Evolutionary conservation across 2,329 filamentous ascomycete species (phyloP).

Genomic region (Pseudogymnoascus destructans): DNA sequence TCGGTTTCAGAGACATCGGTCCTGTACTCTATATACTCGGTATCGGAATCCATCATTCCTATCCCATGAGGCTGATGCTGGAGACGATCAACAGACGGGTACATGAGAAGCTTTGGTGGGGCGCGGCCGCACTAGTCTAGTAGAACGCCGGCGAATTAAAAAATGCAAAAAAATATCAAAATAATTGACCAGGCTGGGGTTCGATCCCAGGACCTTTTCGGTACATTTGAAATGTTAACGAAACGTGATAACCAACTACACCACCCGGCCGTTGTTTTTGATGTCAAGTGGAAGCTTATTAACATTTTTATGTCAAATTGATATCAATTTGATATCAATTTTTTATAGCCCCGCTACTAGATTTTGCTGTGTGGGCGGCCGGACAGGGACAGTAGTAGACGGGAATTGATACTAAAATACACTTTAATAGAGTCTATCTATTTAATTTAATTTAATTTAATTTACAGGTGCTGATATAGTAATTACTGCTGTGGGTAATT

Average conservation of each 20-base stretch:
- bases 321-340: neutral
- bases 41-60: neutral
- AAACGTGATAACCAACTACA: conserved; percentile 4
- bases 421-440: neutral
- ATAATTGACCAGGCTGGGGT: conserved; percentile 5
- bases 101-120: neutral
- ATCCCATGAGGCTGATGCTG: neutral
- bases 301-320: neutral
- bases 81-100: neutral
- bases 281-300: neutral
- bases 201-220: conserved; percentile 6
- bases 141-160: neutral
- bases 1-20: conserved; percentile 1
- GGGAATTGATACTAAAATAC: neutral
- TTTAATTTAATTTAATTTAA: neutral
- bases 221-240: neutral
- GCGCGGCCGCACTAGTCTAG: neutral
- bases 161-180: neutral
- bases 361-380: neutral
- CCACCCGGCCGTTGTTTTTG: neutral
- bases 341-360: neutral
- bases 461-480: neutral
- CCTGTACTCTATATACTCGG: neutral
- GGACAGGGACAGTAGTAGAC: neutral
- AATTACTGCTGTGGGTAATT: neutral